phyloP scores from a whole-genome alignment of 169 alveolate species.

The Eimeria maxima region DNA sequence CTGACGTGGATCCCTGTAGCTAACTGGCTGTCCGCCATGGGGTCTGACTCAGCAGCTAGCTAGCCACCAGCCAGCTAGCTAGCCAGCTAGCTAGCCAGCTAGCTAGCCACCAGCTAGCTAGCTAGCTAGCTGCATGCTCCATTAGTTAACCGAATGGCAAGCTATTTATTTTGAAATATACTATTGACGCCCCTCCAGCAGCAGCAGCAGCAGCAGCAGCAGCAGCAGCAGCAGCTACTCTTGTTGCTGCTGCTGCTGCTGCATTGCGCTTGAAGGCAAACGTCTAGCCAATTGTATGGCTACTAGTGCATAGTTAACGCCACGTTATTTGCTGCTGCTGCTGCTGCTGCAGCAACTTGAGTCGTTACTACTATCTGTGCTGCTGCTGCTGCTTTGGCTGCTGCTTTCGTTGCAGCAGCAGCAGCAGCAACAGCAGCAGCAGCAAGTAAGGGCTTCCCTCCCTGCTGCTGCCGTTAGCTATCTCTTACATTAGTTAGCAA shows the following conservation, averaged over 20 bases:
- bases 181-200: background rate
- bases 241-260: slow-evolving; percentile 21
- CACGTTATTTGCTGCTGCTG: no score
- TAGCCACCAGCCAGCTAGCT: no score
- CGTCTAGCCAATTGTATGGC: no score
- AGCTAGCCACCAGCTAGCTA: no score
- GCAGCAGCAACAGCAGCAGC: background rate
- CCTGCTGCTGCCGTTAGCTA: background rate
- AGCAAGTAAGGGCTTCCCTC: background rate
- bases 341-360: background rate
- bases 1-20: no score
- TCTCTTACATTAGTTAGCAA: no score
- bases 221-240: background rate
- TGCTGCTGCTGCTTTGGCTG: background rate
- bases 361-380: slow-evolving; percentile 1
- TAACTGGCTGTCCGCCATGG: no score
- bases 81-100: no score
- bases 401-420: no score
- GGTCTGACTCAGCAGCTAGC: no score
- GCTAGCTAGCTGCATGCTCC: background rate
- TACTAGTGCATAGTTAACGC: no score
- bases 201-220: background rate
- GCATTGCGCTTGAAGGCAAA: background rate
- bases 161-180: background rate
- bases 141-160: background rate